Evolutionary conservation across 78 protist species (phyloP), one percentile per base, ranked within the genome.

Genomic region (Dictyostelium purpureum): DNA sequence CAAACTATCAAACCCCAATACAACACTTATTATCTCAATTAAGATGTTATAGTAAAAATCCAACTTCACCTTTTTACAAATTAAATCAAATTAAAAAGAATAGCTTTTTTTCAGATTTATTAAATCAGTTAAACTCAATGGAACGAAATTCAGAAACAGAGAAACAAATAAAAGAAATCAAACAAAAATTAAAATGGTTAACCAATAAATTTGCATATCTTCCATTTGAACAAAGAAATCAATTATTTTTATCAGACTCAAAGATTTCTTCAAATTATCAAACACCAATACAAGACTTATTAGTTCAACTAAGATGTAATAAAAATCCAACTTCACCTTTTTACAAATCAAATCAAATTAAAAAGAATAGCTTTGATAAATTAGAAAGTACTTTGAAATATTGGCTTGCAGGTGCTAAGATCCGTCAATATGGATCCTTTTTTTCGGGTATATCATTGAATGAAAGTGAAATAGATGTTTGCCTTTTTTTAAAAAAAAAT

Each of bases 381-480:
- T n/a, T n/a, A 26, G 35, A 63, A 45, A 43, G n/a, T 21, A 24
- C 43, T 10, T 42, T 57, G 11, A 18, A 42, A 40, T 43, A 28
- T 19, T 70, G 54, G 14, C 63, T 79, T 54, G 33, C 71, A 31
- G 69, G 14, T 24, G 66, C 43, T 35, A 45, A 40, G 9, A 7
- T 79, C 6, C 40, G 42, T 6, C 37, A 37, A 9, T 80, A 76
- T 33, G 82, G 82, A 2, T 76, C 82, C 5, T 76, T 54, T 37
- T 63, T 76, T 5, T 54, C 21, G 49, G 82, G 82, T 6, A 26
- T 76, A 1, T 51, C 43, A 54, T 2, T 31, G 2, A 52, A 1
- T 2, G 19, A 24, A 6, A 76, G 82, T 21, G 82, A 76, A 18
- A 31, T 76, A 4, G 82, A 76, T 76, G 70, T 76, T 3, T 73